Evolutionary conservation across 2,329 filamentous ascomycete species (phyloP), one percentile per base, ranked within the genome.

Genomic region (Bisporella sp.): DNA sequence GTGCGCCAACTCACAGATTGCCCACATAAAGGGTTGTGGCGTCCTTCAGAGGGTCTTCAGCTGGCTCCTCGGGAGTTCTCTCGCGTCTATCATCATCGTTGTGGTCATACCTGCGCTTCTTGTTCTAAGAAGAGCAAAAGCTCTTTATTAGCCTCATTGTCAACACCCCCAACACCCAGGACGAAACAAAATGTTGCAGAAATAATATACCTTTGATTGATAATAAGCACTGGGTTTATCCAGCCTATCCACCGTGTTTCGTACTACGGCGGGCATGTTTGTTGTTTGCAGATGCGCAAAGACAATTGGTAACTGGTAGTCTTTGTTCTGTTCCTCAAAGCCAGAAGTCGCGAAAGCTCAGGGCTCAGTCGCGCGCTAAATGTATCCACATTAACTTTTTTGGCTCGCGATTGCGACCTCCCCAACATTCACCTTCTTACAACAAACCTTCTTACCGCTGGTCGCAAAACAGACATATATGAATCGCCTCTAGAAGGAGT

Each of bases 11-110:
- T 60, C 75, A 95, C 80, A 99, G 76, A 69, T 99, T 99, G 63
- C 93, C 93, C 44, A 99, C 92, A 66, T 99, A 99, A 66, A 99
- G 87, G 0, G 93, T 99, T 6, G 92, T 91, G 40, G 93, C 90
- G 67, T 93, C 77, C 57, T 81, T 86, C 53, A 99, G 76, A 55
- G 89, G 89, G 58, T 96, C 89, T 54, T 89, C 84, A 39, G 64
- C 66, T 42, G 79, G 71, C 40, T 85, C 81, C 48, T 81, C 75
- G 29, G 66, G 64, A 49, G 71, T 69, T 47, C 61, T 66, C 39
- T 65, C 64, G 55, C 68, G 73, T 31, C 71, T 71, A 41, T 77
- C 77, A 47, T 82, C 77, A 5, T 76, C 78, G 58, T 86, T 78
- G 57, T 79, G 76, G 43, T 73, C 73, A 51, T 76, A 69, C 48